Evolutionary conservation across 1,284 basidiomycete genomes (phyloP), one percentile per base, ranked within the genome.

Genomic region (Agaricales sp.): DNA sequence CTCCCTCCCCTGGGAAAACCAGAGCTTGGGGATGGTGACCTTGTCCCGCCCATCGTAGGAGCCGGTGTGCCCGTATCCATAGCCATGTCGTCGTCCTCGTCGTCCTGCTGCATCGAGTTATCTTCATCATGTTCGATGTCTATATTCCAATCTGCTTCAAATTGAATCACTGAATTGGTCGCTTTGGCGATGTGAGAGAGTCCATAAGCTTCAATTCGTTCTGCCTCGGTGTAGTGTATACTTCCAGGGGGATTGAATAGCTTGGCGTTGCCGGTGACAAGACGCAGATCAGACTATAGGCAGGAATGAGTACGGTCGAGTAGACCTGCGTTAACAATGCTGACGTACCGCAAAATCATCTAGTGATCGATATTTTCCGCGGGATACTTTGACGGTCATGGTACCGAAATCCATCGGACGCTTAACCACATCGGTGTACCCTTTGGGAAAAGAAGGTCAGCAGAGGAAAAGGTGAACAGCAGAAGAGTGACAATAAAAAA

Each of bases 371-470:
- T 88, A 89, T 53, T 71, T 77, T 0, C 82, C 82, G 55, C 64
- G 73, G 39, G 67, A 65, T 3, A 86, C 81, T 60, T 86, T 87
- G 43, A 63, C 65, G 3, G 76, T 65, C 77, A 92, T 89, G 0
- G 87, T 91, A 0, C 86, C 85, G 52, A 92, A 70, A 57, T 91
- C 88, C 87, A 92, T 92, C 3, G 88, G 88, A 24, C 68, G 67
- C 57, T 80, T 78, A 46, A 92, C 74, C 24, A 78, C 61, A 58
- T 87, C 82, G 2, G 67, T 54, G 57, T 91, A 92, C 2, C 82
- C 82, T 1, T 81, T 45, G 44, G 44, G 23, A 26, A 43, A 18
- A 22, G 39, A 43, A 43, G 21, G 39, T 8, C 6, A 16, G 6
- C n/a, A 43, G 21, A 43, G 39, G 18, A 43, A 6, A 8, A 43